A percentile compares a stretch with the other conserved stretches of the same genome.
phyloP scores from a whole-genome alignment of 768 basidiomycete genomes.

The Leccinum subgranulosum region DNA sequence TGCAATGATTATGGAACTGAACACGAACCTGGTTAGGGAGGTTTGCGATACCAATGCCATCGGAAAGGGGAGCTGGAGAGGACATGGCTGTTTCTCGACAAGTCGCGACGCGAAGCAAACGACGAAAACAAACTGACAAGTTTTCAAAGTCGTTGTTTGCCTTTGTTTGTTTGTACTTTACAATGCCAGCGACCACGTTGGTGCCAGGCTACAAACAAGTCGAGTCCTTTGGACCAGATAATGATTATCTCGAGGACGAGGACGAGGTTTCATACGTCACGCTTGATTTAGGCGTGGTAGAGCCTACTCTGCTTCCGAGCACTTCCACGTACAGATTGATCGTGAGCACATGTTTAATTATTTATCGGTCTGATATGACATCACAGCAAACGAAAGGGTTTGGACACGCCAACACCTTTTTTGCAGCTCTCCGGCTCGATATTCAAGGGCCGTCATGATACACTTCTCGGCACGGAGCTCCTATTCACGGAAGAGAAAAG shows the following conservation, averaged over 20 bases:
- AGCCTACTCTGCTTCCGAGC: slow-evolving; percentile 72
- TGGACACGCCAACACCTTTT: slow-evolving; percentile 76
- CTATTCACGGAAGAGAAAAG: slow-evolving; percentile 71
- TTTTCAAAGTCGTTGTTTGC: slow-evolving; percentile 28
- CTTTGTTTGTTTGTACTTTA: slow-evolving; percentile 23
- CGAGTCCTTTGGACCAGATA: slow-evolving; percentile 62
- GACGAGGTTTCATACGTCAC: slow-evolving; percentile 65
- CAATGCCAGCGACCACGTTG: slow-evolving; percentile 29
- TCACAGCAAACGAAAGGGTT: slow-evolving; percentile 43
- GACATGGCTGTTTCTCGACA: slow-evolving; percentile 27
- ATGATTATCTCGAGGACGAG: slow-evolving; percentile 57
- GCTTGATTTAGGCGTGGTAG: slow-evolving; percentile 66
- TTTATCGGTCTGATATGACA: background rate
- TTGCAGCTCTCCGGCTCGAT: slow-evolving; percentile 75
- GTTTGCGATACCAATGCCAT: slow-evolving; percentile 94
- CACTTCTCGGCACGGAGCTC: slow-evolving; percentile 70
- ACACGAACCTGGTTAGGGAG: slow-evolving; percentile 90
- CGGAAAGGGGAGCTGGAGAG: slow-evolving; percentile 38
- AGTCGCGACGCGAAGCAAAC: slow-evolving; percentile 16
- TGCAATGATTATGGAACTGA: background rate
- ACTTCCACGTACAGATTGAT: slow-evolving; percentile 70
- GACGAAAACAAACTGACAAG: slow-evolving; percentile 14
- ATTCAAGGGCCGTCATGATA: slow-evolving; percentile 65
- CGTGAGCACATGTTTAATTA: slow-evolving; percentile 39
- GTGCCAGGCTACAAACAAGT: slow-evolving; percentile 66